These are phyloP conservation scores for Mediolabrus comicus DNA, from an alignment of 108 stramenopile genomes.

Conservation along the genomic window DNA sequence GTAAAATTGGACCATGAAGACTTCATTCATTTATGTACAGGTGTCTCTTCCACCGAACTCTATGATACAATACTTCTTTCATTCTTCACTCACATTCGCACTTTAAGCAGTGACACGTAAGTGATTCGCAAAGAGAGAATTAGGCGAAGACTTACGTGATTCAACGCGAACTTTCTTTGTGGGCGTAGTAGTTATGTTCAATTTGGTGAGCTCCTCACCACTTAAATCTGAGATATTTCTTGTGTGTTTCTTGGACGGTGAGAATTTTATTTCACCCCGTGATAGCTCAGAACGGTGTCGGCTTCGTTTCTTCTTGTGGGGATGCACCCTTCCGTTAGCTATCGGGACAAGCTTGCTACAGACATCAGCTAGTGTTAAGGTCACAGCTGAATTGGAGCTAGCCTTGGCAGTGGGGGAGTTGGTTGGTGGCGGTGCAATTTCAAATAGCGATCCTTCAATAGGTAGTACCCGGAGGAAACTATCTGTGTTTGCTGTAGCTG, in stretches of 20 bases:
- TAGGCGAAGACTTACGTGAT: neutral
- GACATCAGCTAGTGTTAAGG: constrained; percentile 37
- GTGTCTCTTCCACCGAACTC: neutral
- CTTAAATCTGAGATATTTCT: neutral
- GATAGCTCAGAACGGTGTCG: constrained; percentile 1
- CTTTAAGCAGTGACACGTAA: neutral
- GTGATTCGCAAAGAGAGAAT: neutral
- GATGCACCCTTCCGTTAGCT: constrained; percentile 10
- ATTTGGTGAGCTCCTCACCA: constrained; percentile 6
- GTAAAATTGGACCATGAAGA: neutral
- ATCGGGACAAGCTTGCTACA: constrained; percentile 41
- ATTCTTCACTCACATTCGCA: neutral
- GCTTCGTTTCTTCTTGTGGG: constrained; percentile 11
- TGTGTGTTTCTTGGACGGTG: constrained; percentile 9
- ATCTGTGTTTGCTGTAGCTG: constrained; percentile 19
- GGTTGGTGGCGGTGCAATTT: constrained; percentile 27
- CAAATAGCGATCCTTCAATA: constrained; percentile 6
- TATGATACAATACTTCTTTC: neutral
- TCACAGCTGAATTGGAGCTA: constrained; percentile 1
- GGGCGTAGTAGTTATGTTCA: constrained; percentile 3
- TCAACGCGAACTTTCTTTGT: constrained; percentile 15
- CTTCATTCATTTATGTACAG: neutral
- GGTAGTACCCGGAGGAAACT: constrained; percentile 18
- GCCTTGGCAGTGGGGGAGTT: constrained; percentile 30
- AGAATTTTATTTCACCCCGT: neutral